Percentiles rank a stretch among this genome's conserved stretches.
Conservation (phyloP, 352 stramenopile species). For the Globisporangium lucens region DNA sequence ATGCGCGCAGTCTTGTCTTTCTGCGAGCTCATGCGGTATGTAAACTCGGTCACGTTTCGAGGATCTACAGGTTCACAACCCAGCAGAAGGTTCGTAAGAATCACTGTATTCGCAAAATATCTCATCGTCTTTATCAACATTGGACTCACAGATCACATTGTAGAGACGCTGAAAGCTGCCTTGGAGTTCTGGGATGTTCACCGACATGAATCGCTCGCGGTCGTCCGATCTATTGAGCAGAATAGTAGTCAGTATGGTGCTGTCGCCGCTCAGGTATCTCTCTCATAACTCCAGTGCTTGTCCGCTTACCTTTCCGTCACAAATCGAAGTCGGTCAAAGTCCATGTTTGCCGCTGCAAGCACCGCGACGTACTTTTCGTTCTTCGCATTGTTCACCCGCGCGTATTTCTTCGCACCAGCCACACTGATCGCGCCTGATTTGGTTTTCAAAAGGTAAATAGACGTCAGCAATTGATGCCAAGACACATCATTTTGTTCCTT, state of each 20-base stretch:
- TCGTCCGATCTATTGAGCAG: slow-evolving; percentile 77
- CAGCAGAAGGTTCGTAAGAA: neutral
- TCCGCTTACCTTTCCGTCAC: slow-evolving; percentile 67
- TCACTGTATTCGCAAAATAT: neutral
- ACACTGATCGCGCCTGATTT: slow-evolving; percentile 91
- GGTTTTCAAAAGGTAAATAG: slow-evolving; percentile 15
- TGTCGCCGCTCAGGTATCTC: neutral
- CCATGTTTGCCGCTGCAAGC: slow-evolving; percentile 98
- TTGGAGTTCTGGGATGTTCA: slow-evolving; percentile 95
- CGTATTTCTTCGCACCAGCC: slow-evolving; percentile 95
- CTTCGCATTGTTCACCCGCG: slow-evolving; percentile 34
- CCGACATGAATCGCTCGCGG: slow-evolving; percentile 93
- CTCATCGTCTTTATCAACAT: neutral
- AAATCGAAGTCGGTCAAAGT: slow-evolving; percentile 98
- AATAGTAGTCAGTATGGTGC: neutral
- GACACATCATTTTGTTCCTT: too few relatives aligned
- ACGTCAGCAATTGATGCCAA: neutral
- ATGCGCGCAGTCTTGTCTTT: slow-evolving; percentile 85
- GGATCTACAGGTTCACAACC: slow-evolving; percentile 35
- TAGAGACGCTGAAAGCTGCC: slow-evolving; percentile 89
- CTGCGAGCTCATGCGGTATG: slow-evolving; percentile 91
- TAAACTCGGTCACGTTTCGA: slow-evolving; percentile 95
- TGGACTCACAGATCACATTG: slow-evolving; percentile 67
- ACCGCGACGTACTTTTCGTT: slow-evolving; percentile 93
- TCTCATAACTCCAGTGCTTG: too few relatives aligned